Conservation (phyloP, 192 early-diverging fungal species). For the Podila epicladia region DNA sequence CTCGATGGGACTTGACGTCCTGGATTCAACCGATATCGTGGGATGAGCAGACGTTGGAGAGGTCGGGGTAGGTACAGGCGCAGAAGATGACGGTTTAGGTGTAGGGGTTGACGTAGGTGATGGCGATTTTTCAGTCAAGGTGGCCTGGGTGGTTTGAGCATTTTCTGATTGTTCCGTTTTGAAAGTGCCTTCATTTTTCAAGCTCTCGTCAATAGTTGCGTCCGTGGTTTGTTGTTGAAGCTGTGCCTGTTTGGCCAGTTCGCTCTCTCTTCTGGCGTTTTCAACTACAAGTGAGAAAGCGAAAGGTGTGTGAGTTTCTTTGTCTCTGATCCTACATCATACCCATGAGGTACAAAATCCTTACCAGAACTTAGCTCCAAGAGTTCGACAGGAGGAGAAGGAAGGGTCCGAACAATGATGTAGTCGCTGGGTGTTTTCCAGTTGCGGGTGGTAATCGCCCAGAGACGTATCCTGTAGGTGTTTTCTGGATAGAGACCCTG, state of each 20-base stretch:
- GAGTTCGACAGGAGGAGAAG: constrained; percentile 34
- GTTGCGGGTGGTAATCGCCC: constrained; percentile 49
- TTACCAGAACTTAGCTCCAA: constrained; percentile 44
- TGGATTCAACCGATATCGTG: constrained; percentile 1
- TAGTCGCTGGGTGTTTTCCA: constrained; percentile 52
- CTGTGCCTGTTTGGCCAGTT: constrained; percentile 23
- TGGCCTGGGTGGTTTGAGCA: not conserved
- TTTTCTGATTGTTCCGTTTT: not conserved
- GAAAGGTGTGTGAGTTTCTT: not conserved
- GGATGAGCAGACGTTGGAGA: not conserved
- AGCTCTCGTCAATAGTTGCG: not conserved
- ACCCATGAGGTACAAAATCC: not conserved
- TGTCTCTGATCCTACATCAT: not conserved
- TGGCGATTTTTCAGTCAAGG: not conserved
- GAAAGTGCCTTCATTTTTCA: not conserved
- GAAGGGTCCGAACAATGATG: constrained; percentile 37
- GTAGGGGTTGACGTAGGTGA: not conserved
- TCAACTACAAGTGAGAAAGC: constrained; percentile 13
- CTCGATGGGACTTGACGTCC: not conserved
- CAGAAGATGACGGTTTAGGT: not conserved
- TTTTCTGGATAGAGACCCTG: constrained; percentile 47
- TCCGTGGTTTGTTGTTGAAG: constrained; percentile 12
- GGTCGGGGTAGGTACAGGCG: not conserved
- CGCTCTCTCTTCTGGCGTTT: constrained; percentile 28
- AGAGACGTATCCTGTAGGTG: constrained; percentile 45